Evolutionary conservation across 2,329 filamentous ascomycete species (phyloP).

Genomic region (Akanthomyces dipterigenus): DNA sequence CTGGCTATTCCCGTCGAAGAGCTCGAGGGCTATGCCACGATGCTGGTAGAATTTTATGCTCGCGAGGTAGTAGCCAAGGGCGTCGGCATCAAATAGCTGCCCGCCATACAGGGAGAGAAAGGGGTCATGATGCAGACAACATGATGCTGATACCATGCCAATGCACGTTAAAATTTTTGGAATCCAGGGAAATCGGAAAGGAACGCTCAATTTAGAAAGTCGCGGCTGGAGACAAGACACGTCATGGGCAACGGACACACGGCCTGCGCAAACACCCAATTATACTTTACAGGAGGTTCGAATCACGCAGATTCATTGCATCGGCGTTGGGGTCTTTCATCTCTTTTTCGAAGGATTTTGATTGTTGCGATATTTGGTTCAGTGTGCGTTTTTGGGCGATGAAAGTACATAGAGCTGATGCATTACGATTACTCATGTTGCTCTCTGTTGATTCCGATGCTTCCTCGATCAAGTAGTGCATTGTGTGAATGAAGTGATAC

Average conservation of each 20-base stretch:
- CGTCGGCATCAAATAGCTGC: not conserved
- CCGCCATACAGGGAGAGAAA: not conserved
- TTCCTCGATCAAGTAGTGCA: no score
- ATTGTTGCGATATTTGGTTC: not conserved
- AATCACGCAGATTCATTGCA: conserved; percentile 13
- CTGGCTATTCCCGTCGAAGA: conserved; percentile 91
- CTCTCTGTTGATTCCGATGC: not conserved
- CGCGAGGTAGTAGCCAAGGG: conserved; percentile 64
- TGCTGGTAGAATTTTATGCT: conserved; percentile 97
- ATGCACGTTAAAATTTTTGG: not conserved
- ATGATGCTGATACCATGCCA: not conserved
- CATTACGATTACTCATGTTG: not conserved
- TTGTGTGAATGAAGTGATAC: no score
- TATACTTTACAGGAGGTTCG: conserved; percentile 8
- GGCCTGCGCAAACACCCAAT: not conserved
- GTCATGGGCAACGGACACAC: not conserved
- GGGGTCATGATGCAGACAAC: not conserved
- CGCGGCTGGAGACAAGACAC: not conserved
- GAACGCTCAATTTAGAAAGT: conserved; percentile 5
- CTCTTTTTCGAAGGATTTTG: not conserved
- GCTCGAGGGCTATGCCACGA: conserved; percentile 93
- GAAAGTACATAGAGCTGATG: conserved; percentile 6
- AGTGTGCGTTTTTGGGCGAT: not conserved
- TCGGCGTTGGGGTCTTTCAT: conserved; percentile 7
- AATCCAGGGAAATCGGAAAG: not conserved